A percentile compares a stretch with the other conserved stretches of the same genome.
phyloP scores from a whole-genome alignment of 345 rosid species.

The Camelina sativa region DNA sequence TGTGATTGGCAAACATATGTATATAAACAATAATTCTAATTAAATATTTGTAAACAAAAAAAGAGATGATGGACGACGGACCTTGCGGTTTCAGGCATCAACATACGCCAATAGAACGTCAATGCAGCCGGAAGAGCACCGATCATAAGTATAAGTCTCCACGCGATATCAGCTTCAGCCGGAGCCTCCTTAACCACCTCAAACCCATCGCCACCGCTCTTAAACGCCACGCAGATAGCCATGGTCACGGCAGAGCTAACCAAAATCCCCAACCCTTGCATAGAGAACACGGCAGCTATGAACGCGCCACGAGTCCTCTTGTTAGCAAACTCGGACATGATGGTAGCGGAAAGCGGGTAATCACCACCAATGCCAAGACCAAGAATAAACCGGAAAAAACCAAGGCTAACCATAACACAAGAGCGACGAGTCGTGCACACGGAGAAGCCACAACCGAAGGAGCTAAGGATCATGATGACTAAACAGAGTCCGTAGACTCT shows the following conservation, averaged over 20 bases:
- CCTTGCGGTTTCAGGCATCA: constrained; percentile 92
- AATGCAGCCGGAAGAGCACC: constrained; percentile 80
- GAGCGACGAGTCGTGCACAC: constrained; percentile 53
- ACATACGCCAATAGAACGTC: constrained; percentile 79
- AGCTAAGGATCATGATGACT: constrained; percentile 63
- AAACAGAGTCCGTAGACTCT: constrained; percentile 65
- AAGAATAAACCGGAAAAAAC: constrained; percentile 67
- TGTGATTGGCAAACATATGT: background rate
- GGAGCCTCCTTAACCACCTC: constrained; percentile 38
- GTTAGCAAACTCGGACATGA: constrained; percentile 88
- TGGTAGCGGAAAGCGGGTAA: constrained; percentile 80
- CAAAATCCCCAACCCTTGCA: constrained; percentile 84
- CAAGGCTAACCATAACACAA: constrained; percentile 66
- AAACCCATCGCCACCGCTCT: background rate
- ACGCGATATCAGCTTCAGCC: constrained; percentile 60
- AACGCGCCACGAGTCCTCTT: constrained; percentile 76
- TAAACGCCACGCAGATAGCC: constrained; percentile 53
- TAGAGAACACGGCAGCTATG: constrained; percentile 71
- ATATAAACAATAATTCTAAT: background rate
- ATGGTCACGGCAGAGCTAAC: constrained; percentile 61
- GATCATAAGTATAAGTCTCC: constrained; percentile 78
- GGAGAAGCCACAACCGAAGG: constrained; percentile 73
- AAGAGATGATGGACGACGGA: constrained; percentile 29
- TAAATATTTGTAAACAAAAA: background rate
- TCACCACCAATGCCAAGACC: constrained; percentile 88